These are phyloP conservation scores for Lagenidium giganteum DNA, from an alignment of 352 stramenopile genomes.

Conservation along the genomic window DNA sequence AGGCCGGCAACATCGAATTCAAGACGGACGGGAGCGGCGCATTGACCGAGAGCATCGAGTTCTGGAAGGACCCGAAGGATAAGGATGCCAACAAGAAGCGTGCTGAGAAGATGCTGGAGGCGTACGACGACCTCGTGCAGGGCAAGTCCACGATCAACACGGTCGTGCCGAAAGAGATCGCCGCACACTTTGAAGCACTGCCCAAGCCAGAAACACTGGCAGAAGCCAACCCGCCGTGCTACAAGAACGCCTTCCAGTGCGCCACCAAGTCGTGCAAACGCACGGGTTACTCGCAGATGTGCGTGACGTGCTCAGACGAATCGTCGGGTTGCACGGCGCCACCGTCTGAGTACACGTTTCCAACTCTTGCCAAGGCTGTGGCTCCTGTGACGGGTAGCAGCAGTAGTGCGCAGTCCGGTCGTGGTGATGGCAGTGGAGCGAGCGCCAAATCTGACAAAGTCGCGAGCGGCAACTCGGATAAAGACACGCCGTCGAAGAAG, in stretches of 20 bases:
- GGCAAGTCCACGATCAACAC: slow-evolving; percentile 17
- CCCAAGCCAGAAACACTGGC: slow-evolving; percentile 12
- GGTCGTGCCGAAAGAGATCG: too few species aligned
- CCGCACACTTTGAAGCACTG: slow-evolving; percentile 22
- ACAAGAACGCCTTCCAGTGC: slow-evolving; percentile 22
- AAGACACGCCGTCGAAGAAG: too few species aligned
- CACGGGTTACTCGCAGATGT: slow-evolving; percentile 29
- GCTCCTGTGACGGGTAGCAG: too few species aligned
- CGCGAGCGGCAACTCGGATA: too few species aligned
- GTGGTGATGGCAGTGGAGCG: too few species aligned
- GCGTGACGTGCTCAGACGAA: slow-evolving; percentile 16
- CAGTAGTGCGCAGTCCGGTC: too few species aligned
- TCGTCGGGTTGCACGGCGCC: slow-evolving; percentile 3
- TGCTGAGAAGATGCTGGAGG: slow-evolving; percentile 31
- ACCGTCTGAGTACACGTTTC: slow-evolving; percentile 13
- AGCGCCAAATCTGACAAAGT: too few species aligned
- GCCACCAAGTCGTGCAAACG: slow-evolving; percentile 24
- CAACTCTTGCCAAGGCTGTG: slow-evolving; percentile 14
- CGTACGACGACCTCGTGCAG: slow-evolving; percentile 35
- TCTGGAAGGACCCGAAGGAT: slow-evolving; percentile 55
- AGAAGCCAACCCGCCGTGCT: slow-evolving; percentile 27
- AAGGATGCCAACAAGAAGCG: slow-evolving; percentile 38
- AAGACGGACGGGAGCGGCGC: slow-evolving; percentile 16
- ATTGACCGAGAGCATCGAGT: slow-evolving; percentile 35
- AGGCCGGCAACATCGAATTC: slow-evolving; percentile 46